Evolutionary conservation across 345 rosid species (phyloP), one percentile per base, ranked within the genome.

Genomic region (Moricandia moricandioides): DNA sequence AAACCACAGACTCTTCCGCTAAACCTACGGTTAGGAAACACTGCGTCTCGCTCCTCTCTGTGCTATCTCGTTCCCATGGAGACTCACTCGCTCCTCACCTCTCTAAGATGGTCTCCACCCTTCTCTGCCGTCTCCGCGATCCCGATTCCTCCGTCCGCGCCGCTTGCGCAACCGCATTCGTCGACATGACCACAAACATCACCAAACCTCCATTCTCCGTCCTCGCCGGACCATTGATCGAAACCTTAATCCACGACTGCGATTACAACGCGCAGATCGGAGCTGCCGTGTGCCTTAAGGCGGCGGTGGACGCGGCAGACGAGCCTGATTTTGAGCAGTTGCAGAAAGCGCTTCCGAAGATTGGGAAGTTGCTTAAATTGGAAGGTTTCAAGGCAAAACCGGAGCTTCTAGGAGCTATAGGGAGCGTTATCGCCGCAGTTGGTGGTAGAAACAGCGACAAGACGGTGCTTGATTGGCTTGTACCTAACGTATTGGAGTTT

Each of bases 331-430:
- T 64, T 31, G 97, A 87, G 77, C 85, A 80, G 68, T 43, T 95
- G 75, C 81, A 83, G 76, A 90, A 81, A 81, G 72, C 86, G 69
- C 58, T 92, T 61, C 92, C 97, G 3, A 88, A 84, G 84, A 76
- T 90, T 5, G 97, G 88, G 37, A 95, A 90, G 67, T 45, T 86
- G 76, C 80, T 86, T 31, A 89, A 77, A 69, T 82, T 73, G 4
- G 97, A 92, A 33, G 91, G 96, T 52, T 95, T 86, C 49, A 92
- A 84, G 74, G 97, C 88, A 26, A 95, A 89, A 60, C 88, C 92
- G 7, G 88, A 88, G 6, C 84, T 88, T 70, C 34, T 95, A 39
- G 88, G 84, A 66, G 85, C 84, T 73, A 83, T 95, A 0, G 87
- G 97, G 24, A 90, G 91, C 56, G 80, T 88, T 1, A 82, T 91